These are phyloP conservation scores for Solanum piurae DNA, from an alignment of 257 asterid species.

Conservation along the genomic window DNA sequence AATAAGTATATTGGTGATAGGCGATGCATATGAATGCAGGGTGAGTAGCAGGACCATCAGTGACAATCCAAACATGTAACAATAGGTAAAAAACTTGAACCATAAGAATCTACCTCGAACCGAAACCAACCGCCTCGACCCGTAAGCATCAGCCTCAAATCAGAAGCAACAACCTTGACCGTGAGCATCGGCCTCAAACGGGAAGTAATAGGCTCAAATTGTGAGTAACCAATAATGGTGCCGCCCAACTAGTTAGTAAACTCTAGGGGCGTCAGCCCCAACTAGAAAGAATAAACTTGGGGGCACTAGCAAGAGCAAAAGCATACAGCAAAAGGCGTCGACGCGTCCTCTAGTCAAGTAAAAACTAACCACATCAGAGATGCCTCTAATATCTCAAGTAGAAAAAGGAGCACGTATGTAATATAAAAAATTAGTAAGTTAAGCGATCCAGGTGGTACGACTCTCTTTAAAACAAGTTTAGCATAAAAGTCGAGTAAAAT, in stretches of 20 bases:
- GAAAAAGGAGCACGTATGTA: neutral
- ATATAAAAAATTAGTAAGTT: too few relatives aligned
- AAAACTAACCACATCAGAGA: neutral
- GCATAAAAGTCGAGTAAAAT: neutral
- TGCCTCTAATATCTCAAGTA: neutral
- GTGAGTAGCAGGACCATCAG: neutral
- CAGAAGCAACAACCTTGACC: neutral
- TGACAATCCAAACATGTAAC: neutral
- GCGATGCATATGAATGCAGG: neutral
- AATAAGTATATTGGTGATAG: neutral
- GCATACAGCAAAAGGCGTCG: neutral
- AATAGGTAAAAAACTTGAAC: neutral
- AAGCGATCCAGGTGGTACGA: neutral
- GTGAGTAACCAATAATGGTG: neutral
- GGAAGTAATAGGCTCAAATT: neutral
- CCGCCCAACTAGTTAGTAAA: neutral
- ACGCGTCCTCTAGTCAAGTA: neutral
- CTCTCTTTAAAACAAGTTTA: neutral
- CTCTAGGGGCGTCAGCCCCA: neutral
- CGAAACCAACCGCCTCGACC: neutral
- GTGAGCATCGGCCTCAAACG: neutral
- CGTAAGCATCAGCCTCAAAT: too few relatives aligned
- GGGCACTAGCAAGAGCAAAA: neutral
- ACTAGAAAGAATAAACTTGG: too few relatives aligned
- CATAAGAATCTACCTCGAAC: neutral